These are phyloP conservation scores for Hondaea fermentalgiana DNA, from an alignment of 108 stramenopile species.

Conservation along the genomic window DNA sequence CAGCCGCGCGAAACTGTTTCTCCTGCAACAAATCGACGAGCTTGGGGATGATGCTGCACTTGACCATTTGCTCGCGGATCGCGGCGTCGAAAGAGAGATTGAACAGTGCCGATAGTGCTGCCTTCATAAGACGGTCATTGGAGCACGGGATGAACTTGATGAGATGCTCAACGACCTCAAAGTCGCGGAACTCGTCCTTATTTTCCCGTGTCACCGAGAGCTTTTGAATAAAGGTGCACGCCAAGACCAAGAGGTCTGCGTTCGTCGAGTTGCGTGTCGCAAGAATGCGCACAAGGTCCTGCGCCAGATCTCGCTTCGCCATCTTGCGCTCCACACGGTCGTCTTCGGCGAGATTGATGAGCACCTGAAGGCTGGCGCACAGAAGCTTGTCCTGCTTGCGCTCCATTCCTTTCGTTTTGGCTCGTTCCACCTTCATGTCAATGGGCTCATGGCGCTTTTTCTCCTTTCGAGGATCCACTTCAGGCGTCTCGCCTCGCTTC, in stretches of 20 bases:
- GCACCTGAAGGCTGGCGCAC: slow-evolving; percentile 45
- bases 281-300: slow-evolving; percentile 19
- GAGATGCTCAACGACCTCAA: slow-evolving; percentile 18
- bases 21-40: slow-evolving; percentile 44
- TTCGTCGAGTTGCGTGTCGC: background rate
- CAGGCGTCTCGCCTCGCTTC: background rate
- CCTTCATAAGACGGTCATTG: slow-evolving; percentile 30
- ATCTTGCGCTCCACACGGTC: slow-evolving; percentile 46
- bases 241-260: slow-evolving; percentile 32
- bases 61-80: slow-evolving; percentile 30
- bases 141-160: slow-evolving; percentile 30
- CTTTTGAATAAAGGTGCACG: slow-evolving; percentile 48
- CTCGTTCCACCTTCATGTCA: slow-evolving; percentile 8
- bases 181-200: slow-evolving; percentile 36
- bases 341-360: slow-evolving; percentile 58
- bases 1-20: background rate
- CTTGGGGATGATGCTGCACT: slow-evolving; percentile 29
- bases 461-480: background rate
- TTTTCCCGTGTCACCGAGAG: slow-evolving; percentile 49
- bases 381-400: slow-evolving; percentile 49
- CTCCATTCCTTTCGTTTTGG: slow-evolving; percentile 24
- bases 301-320: slow-evolving; percentile 24
- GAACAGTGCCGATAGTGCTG: slow-evolving; percentile 42
- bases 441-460: background rate
- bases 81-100: slow-evolving; percentile 52